Conservation (phyloP, 257 asterid genomes). For the Solanum pennellii region DNA sequence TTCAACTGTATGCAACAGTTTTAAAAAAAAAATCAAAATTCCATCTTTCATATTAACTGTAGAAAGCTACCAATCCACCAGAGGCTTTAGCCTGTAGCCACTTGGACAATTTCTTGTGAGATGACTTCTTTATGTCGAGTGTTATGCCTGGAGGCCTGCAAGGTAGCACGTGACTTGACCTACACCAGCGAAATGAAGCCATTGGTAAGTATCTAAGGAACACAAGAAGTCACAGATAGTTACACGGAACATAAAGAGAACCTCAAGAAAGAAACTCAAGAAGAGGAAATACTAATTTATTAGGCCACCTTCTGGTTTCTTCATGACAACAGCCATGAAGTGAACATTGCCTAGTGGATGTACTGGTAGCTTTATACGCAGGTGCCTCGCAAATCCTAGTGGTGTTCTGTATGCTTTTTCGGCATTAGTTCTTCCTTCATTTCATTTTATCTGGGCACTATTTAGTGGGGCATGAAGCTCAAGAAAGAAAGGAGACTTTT, state of each 20-base stretch:
- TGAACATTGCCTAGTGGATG: neutral
- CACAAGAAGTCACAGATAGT: neutral
- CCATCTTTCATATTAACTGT: neutral
- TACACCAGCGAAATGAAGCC: conserved; percentile 25
- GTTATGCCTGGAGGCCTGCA: conserved; percentile 78
- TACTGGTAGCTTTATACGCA: neutral
- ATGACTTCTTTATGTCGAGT: conserved; percentile 82
- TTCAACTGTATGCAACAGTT: neutral
- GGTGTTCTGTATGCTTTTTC: neutral
- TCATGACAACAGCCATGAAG: neutral
- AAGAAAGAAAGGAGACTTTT: neutral
- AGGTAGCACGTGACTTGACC: conserved; percentile 89
- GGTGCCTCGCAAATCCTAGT: neutral
- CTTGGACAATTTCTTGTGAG: conserved; percentile 87
- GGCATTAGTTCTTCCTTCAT: neutral
- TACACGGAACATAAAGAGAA: neutral
- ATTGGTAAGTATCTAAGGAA: neutral
- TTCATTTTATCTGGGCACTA: neutral
- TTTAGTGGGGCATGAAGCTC: neutral
- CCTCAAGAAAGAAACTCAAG: neutral
- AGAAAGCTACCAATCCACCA: conserved; percentile 48
- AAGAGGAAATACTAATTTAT: neutral
- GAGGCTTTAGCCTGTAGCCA: conserved; percentile 85
- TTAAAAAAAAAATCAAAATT: neutral
- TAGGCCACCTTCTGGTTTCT: neutral